A percentile compares a stretch with the other conserved stretches of the same genome.
phyloP scores from a whole-genome alignment of 371 early-diverging fungal genomes.

The Actinomucor elegans region DNA sequence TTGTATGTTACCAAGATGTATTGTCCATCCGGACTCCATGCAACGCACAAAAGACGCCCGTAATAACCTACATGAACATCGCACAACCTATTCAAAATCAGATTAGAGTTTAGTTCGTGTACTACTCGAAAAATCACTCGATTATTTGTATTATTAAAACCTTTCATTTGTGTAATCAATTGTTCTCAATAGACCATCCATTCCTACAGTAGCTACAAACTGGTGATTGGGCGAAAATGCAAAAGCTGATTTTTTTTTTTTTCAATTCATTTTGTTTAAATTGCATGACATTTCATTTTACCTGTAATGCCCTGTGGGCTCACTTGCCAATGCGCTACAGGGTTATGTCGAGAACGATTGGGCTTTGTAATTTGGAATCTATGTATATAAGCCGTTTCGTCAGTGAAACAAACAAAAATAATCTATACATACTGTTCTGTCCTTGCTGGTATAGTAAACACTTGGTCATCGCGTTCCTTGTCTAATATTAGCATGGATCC shows the following conservation, averaged over 20 bases:
- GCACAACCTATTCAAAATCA: constrained; percentile 38
- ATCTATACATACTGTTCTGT: constrained; percentile 17
- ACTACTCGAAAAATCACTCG: not conserved
- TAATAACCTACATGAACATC: constrained; percentile 78
- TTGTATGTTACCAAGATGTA: constrained; percentile 71
- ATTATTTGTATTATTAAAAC: not conserved
- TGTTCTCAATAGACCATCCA: constrained; percentile 73
- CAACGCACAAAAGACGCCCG: constrained; percentile 78
- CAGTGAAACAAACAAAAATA: not conserved
- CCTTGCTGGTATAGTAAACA: constrained; percentile 40
- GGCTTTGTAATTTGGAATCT: constrained; percentile 55
- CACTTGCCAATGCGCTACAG: constrained; percentile 73
- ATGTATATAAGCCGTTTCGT: not conserved
- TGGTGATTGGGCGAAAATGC: constrained; percentile 82
- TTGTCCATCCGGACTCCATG: constrained; percentile 89
- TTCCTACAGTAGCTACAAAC: constrained; percentile 71
- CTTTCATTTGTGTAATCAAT: constrained; percentile 50
- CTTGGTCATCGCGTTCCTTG: constrained; percentile 79
- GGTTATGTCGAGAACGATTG: constrained; percentile 62
- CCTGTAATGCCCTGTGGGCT: constrained; percentile 62
- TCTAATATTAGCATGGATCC: constrained; percentile 80
- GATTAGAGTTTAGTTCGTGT: not conserved
- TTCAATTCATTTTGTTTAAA: not conserved
- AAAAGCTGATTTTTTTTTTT: constrained; percentile 44
- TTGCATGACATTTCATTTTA: too few species aligned